Percentiles rank a stretch among this genome's conserved stretches.
Evolutionary conservation across 257 asterid species (phyloP).

Genomic region (Gynochthodes officinalis): DNA sequence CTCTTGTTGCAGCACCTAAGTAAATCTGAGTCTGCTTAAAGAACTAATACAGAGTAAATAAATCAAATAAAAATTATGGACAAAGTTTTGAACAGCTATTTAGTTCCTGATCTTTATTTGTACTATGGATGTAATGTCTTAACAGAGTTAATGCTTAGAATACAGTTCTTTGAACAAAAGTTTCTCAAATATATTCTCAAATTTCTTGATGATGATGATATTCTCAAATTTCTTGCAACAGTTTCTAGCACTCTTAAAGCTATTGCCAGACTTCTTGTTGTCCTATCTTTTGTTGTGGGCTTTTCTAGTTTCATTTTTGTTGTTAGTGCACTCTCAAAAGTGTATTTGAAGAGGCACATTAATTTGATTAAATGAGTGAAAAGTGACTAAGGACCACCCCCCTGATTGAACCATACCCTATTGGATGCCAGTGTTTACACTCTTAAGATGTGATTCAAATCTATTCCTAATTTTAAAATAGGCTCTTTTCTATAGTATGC

Average conservation of each 20-base stretch:
- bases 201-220: too few species aligned
- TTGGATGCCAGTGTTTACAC: background rate
- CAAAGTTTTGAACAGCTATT: background rate
- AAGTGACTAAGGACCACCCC: background rate
- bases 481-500: background rate
- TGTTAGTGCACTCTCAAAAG: background rate
- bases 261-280: background rate
- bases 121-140: background rate
- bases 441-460: background rate
- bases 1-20: background rate
- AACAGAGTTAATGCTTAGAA: background rate
- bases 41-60: background rate
- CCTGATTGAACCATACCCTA: background rate
- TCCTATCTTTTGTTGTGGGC: background rate
- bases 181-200: background rate
- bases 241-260: background rate
- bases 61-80: background rate
- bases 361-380: background rate
- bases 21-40: background rate
- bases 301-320: background rate
- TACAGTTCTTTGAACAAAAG: background rate
- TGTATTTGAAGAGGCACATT: background rate
- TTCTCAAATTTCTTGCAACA: too few species aligned
- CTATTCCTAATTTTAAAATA: background rate
- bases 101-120: background rate